Base-by-base conservation (phyloP, 202 grass and related monocot genomes). In the Schoenoplectus tabernaemontani region DNA sequence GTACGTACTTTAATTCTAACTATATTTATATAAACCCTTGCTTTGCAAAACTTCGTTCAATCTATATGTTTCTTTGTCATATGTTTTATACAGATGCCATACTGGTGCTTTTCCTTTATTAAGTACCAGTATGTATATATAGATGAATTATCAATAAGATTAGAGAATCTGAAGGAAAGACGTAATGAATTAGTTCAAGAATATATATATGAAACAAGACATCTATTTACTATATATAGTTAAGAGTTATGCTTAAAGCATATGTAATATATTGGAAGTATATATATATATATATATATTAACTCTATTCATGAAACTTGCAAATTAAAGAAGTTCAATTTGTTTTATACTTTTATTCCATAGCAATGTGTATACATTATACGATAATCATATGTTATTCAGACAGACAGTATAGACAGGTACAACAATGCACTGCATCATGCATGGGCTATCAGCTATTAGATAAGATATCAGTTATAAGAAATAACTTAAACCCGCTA, bases 1-100 rank as follows among this genome's bases (percentile, higher is more conserved):
- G 94, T 97, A 91, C 3, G 60, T 4, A 28, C 12, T 64, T 24
- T 38, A 28, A 66, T 15, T 1, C 64, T 26, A 34, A 73, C 2
- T 1, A 46, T 44, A 50, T 24, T 54, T 37, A 11, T 62, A 41
- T 39, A 0, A 9, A n/a, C 56, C 62, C 59, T 47, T 46, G 10
- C 39, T 46, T 46, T 37, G 9, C 2, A 38, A 64, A 64, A 19
- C 16, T 64, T 38, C 1, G 4, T 62, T 62, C 26, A 7, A 34
- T 11, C 17, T 63, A 63, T 7, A 7, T 44, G 12, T 44, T 44
- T 68, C 9, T 44, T 11, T 5, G 9, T 51, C 24, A 64, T 53
- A 2, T 53, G 17, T 13, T 59, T 63, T 36, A 16, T 48, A 11
- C 17, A 38, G 22, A 63, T 65, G 24, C 38, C 4, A 37, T 56